These are phyloP conservation scores for Sporisorium scitamineum DNA, from an alignment of 1,284 basidiomycete species.

Conservation along the genomic window DNA sequence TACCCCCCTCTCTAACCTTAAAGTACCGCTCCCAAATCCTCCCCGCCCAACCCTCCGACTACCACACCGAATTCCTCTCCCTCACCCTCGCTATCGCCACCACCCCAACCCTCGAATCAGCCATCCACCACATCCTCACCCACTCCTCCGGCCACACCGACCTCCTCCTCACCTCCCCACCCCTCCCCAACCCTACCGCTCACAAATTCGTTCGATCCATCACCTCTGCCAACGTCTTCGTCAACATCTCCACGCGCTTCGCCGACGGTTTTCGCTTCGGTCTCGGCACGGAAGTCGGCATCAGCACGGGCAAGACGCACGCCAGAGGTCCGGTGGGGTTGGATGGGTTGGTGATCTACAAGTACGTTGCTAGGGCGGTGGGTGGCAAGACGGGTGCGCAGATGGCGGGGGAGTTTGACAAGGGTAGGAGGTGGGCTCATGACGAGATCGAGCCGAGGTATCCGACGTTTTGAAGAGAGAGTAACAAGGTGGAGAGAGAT, in stretches of 20 bases:
- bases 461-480: slow-evolving; percentile 21
- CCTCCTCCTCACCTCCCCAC: slow-evolving; percentile 75
- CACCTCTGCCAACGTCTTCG: slow-evolving; percentile 90
- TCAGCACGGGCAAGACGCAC: slow-evolving; percentile 95
- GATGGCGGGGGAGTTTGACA: slow-evolving; percentile 36
- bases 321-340: slow-evolving; percentile 96
- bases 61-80: slow-evolving; percentile 82
- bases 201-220: slow-evolving; percentile 85
- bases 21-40: slow-evolving; percentile 61
- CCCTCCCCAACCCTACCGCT: slow-evolving; percentile 70
- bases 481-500: no score
- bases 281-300: slow-evolving; percentile 97
- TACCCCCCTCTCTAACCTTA: not conserved
- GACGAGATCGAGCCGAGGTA: slow-evolving; percentile 11
- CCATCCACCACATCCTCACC: slow-evolving; percentile 89
- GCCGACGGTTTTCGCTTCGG: slow-evolving; percentile 97
- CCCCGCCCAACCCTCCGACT: slow-evolving; percentile 74
- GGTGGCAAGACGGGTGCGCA: slow-evolving; percentile 14
- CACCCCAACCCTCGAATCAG: slow-evolving; percentile 78
- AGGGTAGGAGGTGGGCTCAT: slow-evolving; percentile 31
- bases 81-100: slow-evolving; percentile 76
- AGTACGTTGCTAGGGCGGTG: slow-evolving; percentile 51
- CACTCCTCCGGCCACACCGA: slow-evolving; percentile 98
- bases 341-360: slow-evolving; percentile 76
- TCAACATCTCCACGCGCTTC: slow-evolving; percentile 95